Percentiles rank a stretch among this genome's conserved stretches.
These are phyloP conservation scores for Leptosphaerulina australis DNA, from an alignment of 2,329 filamentous ascomycete genomes.

Conservation along the genomic window DNA sequence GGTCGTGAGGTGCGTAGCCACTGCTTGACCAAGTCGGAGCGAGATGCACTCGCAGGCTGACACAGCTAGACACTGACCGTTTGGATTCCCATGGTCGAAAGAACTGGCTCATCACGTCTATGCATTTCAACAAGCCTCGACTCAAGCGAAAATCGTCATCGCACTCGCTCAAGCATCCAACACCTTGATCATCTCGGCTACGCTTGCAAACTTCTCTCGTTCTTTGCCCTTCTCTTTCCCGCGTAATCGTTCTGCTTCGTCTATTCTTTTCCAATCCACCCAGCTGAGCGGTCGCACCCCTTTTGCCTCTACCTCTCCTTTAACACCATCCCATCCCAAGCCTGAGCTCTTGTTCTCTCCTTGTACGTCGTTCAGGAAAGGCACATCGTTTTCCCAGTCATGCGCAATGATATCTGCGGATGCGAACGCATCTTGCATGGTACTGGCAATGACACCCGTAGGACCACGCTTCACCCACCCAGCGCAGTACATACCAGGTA, in stretches of 20 bases:
- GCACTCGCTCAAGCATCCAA: conserved; percentile 35
- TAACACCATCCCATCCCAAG: conserved; percentile 79
- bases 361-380: conserved; percentile 56
- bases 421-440: conserved; percentile 91
- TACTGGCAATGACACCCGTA: conserved; percentile 93
- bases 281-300: conserved; percentile 73
- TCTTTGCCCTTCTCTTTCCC: conserved; percentile 74
- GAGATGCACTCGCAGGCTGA: too few relatives aligned
- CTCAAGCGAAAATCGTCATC: too few relatives aligned
- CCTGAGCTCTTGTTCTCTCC: conserved; percentile 47
- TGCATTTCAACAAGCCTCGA: too few relatives aligned
- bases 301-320: conserved; percentile 61
- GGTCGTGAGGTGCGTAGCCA: too few relatives aligned
- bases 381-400: conserved; percentile 68
- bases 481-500: conserved; percentile 84
- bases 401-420: conserved; percentile 81
- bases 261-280: conserved; percentile 86
- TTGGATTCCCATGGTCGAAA: too few relatives aligned
- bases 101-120: too few relatives aligned
- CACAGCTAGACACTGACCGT: too few relatives aligned
- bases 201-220: conserved; percentile 69
- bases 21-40: too few relatives aligned
- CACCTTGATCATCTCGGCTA: conserved; percentile 63
- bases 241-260: conserved; percentile 72
- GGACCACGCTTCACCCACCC: conserved; percentile 97